Percentiles rank a stretch among this genome's conserved stretches.
These are phyloP conservation scores for Staphylotrichum longicolle DNA, from an alignment of 495 filamentous ascomycete species.

Conservation along the genomic window DNA sequence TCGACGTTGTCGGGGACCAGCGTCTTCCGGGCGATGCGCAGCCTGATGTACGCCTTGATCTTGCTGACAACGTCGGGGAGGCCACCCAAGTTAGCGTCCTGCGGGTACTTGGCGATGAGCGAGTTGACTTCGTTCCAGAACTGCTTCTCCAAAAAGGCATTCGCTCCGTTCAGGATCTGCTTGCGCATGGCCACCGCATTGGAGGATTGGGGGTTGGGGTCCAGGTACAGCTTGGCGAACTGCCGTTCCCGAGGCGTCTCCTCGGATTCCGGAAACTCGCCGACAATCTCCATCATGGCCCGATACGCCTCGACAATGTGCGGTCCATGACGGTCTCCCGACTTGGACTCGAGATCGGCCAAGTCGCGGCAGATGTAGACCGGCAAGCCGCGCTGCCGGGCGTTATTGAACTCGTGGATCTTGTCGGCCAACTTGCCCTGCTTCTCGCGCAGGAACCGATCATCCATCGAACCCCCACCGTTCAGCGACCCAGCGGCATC, in stretches of 20 bases:
- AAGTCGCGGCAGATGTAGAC: slow-evolving; percentile 74
- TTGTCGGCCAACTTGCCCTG: slow-evolving; percentile 73
- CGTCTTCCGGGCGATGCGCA: slow-evolving; percentile 71
- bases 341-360: slow-evolving; percentile 62
- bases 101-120: slow-evolving; percentile 75
- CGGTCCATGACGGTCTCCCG: slow-evolving; percentile 61
- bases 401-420: slow-evolving; percentile 70
- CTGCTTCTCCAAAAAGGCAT: slow-evolving; percentile 68
- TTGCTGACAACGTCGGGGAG: slow-evolving; percentile 83
- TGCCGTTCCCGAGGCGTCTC: slow-evolving; percentile 69
- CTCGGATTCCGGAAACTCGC: slow-evolving; percentile 57
- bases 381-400: slow-evolving; percentile 60
- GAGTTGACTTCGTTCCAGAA: slow-evolving; percentile 70
- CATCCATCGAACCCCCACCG: slow-evolving; percentile 53
- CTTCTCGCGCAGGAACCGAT: slow-evolving; percentile 74
- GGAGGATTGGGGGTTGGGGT: slow-evolving; percentile 62
- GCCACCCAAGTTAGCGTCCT: slow-evolving; percentile 86
- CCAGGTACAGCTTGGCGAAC: slow-evolving; percentile 69
- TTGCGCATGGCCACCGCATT: slow-evolving; percentile 63
- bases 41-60: slow-evolving; percentile 84
- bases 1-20: slow-evolving; percentile 71
- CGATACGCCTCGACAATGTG: slow-evolving; percentile 76
- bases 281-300: slow-evolving; percentile 69
- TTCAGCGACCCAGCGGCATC: slow-evolving; percentile 39
- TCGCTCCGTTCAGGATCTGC: slow-evolving; percentile 73